phyloP scores from a whole-genome alignment of 2,329 filamentous ascomycete genomes.

The Pestalotiopsis sp. region DNA sequence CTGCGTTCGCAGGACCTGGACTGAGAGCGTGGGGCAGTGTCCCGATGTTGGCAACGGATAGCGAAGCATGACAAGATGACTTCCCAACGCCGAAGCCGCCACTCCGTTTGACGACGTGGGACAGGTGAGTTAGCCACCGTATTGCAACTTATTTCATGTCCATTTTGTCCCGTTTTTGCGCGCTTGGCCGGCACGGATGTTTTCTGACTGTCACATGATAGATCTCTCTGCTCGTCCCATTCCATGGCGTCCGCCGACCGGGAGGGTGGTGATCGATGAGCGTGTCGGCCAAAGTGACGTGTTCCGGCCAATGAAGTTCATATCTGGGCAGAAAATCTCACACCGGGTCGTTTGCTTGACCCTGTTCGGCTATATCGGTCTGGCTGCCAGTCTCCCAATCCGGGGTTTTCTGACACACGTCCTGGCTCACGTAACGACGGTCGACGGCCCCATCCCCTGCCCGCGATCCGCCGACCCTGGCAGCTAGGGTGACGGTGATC shows the following conservation, averaged over 20 bases:
- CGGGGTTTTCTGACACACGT: constrained; percentile 1
- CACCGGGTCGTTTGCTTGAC: constrained; percentile 16
- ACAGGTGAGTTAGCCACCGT: background rate
- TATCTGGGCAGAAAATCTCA: constrained; percentile 15
- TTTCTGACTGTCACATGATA: constrained; percentile 7
- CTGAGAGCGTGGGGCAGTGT: background rate
- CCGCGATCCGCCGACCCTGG: background rate
- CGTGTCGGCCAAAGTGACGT: constrained; percentile 14
- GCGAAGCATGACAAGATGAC: background rate
- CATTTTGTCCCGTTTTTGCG: background rate
- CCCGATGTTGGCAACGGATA: background rate
- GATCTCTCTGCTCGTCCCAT: background rate
- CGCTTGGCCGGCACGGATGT: background rate
- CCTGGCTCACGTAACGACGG: background rate
- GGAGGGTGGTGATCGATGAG: constrained; percentile 7
- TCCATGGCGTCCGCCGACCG: background rate
- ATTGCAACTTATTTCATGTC: background rate
- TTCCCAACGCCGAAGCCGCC: background rate
- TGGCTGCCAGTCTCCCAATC: background rate
- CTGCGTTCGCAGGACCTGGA: background rate
- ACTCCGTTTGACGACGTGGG: background rate
- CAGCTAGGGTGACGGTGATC: background rate
- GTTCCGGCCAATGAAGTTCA: constrained; percentile 9
- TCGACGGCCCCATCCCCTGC: background rate
- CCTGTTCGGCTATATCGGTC: constrained; percentile 9